Base-by-base conservation (phyloP, 495 filamentous ascomycete genomes). In the Penicillium nucicola region DNA sequence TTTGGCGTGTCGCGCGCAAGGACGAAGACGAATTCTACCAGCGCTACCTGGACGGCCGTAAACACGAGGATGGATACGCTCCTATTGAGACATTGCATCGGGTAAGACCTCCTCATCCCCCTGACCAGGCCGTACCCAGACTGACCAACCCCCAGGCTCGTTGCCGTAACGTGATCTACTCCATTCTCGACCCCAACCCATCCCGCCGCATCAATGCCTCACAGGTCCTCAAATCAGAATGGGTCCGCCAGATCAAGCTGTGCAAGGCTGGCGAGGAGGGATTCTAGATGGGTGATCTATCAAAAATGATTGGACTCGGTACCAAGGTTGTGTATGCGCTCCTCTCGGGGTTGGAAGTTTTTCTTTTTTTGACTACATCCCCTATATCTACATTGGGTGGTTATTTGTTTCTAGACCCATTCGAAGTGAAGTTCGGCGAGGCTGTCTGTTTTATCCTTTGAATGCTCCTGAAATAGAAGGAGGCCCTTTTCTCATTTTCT, bases 131-230 rank as follows among this genome's bases (percentile, higher is more conserved):
- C 42, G 28, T 23, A 4, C 28, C 55, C 45, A 53, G 52, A 52
- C 75, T 82, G 53, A 83, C 65, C 38, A 14, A 30, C 41, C 55
- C 14, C 34, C 64, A 98, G 93, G 90, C 90, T 62, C 91, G 92
- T 58, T 97, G 93, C 70, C 87, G 95, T 18, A 97, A 98, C 61
- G 93, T 98, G 57, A 97, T 98, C 63, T 98, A 98, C 70, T 97
- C 91, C 17, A 97, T 97, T 53, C 78, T 98, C 14, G 93, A 97
- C 65, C 93, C 95, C n/a, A 96, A 97, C 65, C 77, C 77, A 23
- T 79, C 79, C 36, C 87, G 93, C 54, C 89, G 93, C 60, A 93
- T 97, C 69, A 97, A 91, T 36, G 91, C 93, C 49, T 90, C 90
- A 7, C 93, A 97, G 71, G 90, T 97, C 36, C 82, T 98, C 56